Evolutionary conservation across 306 rosid species (phyloP), one percentile per base, ranked within the genome.

Genomic region (Coriaria nepalensis): DNA sequence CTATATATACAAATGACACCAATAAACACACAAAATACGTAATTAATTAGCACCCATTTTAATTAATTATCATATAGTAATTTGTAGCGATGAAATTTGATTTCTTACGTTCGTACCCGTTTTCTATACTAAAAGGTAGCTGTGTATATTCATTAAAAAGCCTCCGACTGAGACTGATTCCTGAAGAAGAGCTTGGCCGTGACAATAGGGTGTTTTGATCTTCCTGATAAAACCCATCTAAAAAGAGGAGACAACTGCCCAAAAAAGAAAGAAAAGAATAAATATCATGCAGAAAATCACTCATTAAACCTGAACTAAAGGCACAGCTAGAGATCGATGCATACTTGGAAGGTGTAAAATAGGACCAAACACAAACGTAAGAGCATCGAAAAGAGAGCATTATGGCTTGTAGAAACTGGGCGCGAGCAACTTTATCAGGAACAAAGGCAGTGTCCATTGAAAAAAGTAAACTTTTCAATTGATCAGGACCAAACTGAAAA

Each of bases 291-390:
- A 20, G 29, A 20, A 20, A 20, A 20, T 20, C 1, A 20, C 29
- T 1, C 29, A 20, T 20, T 20, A 20, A 3, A 20, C 29, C 3
- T 20, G 29, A 20, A 20, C 29, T 20, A n/a, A 10, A 32, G 33
- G 42, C 33, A 10, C 0, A 10, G 0, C 10, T 10, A 0, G 12
- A 29, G 33, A 10, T 12, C 0, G 40, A 13, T 37, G 29, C 35
- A 15, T 52, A 54, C 59, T 43, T 54, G 49, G 48, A 54, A 10
- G 49, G 59, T 10, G 59, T 14, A 0, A 42, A 33, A 54, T 40
- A 42, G 33, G 48, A 40, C 59, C 59, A 54, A 33, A 54, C 33
- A 35, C 33, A 54, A 54, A 54, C 34, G 59, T 54, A 54, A 33
- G 13, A 10, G 49, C 49, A 42, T 9, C 35, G 34, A 54, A 42